Evolutionary conservation across 805 yeast species (phyloP), one percentile per base, ranked within the genome.

Genomic region (Zygoascus ofunaensis): DNA sequence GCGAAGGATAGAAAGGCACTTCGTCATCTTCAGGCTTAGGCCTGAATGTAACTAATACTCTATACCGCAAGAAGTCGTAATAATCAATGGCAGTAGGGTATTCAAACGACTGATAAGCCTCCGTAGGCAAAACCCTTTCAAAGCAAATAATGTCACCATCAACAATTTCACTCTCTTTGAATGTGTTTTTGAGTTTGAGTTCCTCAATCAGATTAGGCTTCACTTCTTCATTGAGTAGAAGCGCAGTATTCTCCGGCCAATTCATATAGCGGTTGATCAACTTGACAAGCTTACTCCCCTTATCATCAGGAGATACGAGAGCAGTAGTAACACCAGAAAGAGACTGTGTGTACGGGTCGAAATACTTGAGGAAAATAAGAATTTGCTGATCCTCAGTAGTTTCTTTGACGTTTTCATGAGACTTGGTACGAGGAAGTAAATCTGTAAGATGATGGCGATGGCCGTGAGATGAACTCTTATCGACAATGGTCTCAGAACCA

Each of bases 311-410:
- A 10, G 71, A 60, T 1, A 82, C 77, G 17, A 70, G 61, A 3
- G 70, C 58, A 54, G 84, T 83, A 0, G 84, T 74, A 17, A 82
- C 62, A 1, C 95, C 94, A n/a, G 59, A 62, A n/a, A 86, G 58
- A 4, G 68, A 59, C 57, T 78, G 82, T 0, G 62, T 53, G 3
- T 58, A 56, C 1, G 70, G 71, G 55, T 87, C 89, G 62, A 82
- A 87, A 49, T 71, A 71, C 60, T 87, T 87, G 41, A 87, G 53
- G 52, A 65, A 65, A 3, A 64, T 39, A 8, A 54, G 28, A 14
- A 42, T 17, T 34, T 26, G 26, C 3, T 39, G 37, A 24, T 37
- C 48, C 10, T 23, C 37, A 20, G n/a, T 30, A 7, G 37, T 43
- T 3, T 40, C 34, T 10, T 43, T 47, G 19, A 36, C 34, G 24